Evolutionary conservation across 805 yeast species (phyloP), one percentile per base, ranked within the genome.

Genomic region (Candida berthetii): DNA sequence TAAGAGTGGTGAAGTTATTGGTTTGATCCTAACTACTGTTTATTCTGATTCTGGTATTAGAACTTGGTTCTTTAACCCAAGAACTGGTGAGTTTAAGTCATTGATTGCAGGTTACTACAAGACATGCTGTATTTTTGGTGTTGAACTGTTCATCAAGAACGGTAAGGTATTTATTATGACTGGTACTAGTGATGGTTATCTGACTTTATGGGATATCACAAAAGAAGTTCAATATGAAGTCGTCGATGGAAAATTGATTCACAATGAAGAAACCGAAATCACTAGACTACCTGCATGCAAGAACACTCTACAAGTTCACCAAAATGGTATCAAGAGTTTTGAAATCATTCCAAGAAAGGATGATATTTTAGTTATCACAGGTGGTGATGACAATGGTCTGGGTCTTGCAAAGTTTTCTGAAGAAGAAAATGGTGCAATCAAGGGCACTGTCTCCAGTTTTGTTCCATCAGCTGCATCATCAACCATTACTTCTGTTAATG

Each of bases 371-470:
- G 58, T 85, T 4, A 65, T 79, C 5, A 78, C 96, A 1, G 97
- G 96, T 27, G 98, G 99, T 41, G 99, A 93, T 57, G 99, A 93
- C 54, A 90, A 91, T 61, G 84, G 88, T 0, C 54, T 85, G 3
- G 72, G 68, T 1, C 55, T 75, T 1, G 60, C 71, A 2, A 44
- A 53, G 14, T 48, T 83, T 27, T 43, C 60, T 1, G 38, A 65
- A 8, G 54, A 50, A 9, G 50, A 58, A 8, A 44, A 39, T 0
- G 42, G 42, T 43, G 18, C 41, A 50, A 4, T 37, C 36, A 6
- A 48, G 51, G 2, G 16, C 13, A 11, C 22, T 9, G 39, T 57
- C 3, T 54, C 75, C 24, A 52, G 67, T 1, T 70, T 72, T 46
- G 60, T 64, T 4, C 66, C 65, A 9, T 59, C 64, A 22, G 96